Conservation (phyloP, 2,329 filamentous ascomycete genomes). For the Aspergillus ochraceoroseus region DNA sequence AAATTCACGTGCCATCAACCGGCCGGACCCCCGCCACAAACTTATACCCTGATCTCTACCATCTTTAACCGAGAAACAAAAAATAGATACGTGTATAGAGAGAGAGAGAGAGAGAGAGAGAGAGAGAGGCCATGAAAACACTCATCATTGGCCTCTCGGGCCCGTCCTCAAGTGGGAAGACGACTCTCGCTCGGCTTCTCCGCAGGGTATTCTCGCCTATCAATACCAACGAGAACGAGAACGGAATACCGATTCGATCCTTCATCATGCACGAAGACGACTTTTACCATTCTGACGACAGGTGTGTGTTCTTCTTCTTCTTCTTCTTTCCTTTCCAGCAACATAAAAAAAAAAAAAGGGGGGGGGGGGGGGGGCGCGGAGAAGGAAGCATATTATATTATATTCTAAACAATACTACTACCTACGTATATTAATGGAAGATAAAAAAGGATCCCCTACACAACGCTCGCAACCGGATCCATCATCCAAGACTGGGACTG, state of each 20-base stretch:
- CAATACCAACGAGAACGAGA: constrained; percentile 3
- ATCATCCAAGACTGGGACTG: constrained; percentile 89
- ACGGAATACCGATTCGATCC: constrained; percentile 21
- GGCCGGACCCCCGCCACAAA: not conserved
- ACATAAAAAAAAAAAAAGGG: not conserved
- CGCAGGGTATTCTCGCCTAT: constrained; percentile 79
- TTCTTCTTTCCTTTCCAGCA: too few relatives aligned
- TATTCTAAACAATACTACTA: too few relatives aligned
- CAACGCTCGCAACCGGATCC: constrained; percentile 46
- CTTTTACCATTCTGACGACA: constrained; percentile 77
- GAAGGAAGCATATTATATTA: too few relatives aligned
- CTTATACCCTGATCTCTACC: too few relatives aligned
- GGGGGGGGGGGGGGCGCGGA: too few relatives aligned
- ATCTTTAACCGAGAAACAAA: too few relatives aligned
- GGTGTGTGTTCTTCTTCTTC: too few relatives aligned
- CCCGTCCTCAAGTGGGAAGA: constrained; percentile 90
- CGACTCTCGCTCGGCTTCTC: constrained; percentile 79
- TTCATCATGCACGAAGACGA: constrained; percentile 95
- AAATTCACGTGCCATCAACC: not conserved
- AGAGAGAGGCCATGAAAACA: constrained; percentile 8
- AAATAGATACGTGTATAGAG: too few relatives aligned
- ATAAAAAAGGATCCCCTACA: constrained; percentile 41
- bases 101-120: not conserved
- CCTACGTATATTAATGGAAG: too few relatives aligned
- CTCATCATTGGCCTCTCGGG: constrained; percentile 79